phyloP scores from a whole-genome alignment of 352 stramenopile genomes.

The Globisporangium lucens region DNA sequence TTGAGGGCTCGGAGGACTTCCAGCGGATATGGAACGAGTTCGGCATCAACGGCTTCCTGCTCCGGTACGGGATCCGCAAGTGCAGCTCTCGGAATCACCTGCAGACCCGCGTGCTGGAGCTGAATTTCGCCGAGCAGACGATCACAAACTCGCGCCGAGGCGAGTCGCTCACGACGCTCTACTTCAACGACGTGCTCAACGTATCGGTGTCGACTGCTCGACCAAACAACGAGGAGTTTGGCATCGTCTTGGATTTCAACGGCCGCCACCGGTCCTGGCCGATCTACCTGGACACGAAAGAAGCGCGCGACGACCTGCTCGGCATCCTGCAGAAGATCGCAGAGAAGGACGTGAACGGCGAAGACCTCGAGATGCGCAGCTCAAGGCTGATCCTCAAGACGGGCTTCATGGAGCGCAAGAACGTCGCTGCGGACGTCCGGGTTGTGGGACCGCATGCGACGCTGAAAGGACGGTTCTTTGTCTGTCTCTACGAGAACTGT shows the following conservation, averaged over 20 bases:
- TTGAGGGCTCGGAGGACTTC: slow-evolving; percentile 63
- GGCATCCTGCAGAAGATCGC: slow-evolving; percentile 70
- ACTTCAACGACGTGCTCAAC: slow-evolving; percentile 63
- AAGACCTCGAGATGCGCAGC: slow-evolving; percentile 66
- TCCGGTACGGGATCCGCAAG: slow-evolving; percentile 84
- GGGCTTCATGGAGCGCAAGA: slow-evolving; percentile 65
- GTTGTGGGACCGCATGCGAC: slow-evolving; percentile 65
- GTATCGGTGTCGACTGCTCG: slow-evolving; percentile 41
- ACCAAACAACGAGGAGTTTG: slow-evolving; percentile 55
- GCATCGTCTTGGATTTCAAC: slow-evolving; percentile 66
- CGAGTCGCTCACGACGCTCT: slow-evolving; percentile 71
- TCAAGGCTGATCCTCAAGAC: slow-evolving; percentile 75
- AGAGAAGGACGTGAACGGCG: slow-evolving; percentile 54
- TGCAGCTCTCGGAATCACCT: slow-evolving; percentile 73
- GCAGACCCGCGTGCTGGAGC: slow-evolving; percentile 79
- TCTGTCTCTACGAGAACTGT: slow-evolving; percentile 77
- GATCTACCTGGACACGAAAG: slow-evolving; percentile 71
- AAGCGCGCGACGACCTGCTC: slow-evolving; percentile 70
- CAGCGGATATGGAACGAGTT: slow-evolving; percentile 75
- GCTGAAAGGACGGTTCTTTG: slow-evolving; percentile 67
- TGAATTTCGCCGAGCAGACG: slow-evolving; percentile 86
- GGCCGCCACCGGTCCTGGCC: slow-evolving; percentile 67
- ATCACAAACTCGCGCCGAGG: slow-evolving; percentile 77
- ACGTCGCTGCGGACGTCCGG: slow-evolving; percentile 26
- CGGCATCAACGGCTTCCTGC: slow-evolving; percentile 76